Base-by-base conservation (phyloP, 2,329 filamentous ascomycete species). In the Didymella pinodella region DNA sequence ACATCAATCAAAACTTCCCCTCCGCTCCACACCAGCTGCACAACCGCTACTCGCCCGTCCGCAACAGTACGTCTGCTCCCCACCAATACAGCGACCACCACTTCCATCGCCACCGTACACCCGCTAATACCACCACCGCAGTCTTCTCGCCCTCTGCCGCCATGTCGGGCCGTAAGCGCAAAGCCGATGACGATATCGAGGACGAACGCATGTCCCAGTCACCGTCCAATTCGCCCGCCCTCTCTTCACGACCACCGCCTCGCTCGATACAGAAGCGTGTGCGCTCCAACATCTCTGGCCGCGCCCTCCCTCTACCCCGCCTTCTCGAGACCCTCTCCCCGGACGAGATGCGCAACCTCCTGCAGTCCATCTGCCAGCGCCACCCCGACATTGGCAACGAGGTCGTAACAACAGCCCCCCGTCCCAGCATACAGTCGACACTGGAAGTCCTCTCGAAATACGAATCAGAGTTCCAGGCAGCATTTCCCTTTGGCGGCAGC, bases 311-410 rank as follows among this genome's bases (percentile, higher is more conserved):
- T 25, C 80, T 91, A 25, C 83, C 87, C 57, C 89, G 95, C 71
- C 86, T 99, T n/a, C 88, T 99, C 63, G 94, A 99, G 80, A 98
- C 95, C 0, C 86, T 99, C 44, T 92, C 96, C 72, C 89, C 89
- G 60, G 86, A 91, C 59, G 91, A 96, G 66, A 85, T 99, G 71
- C 89, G 94, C 67, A 88, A 87, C 34, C 88, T 97, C 1, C 85
- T 99, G n/a, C 91, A 93, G 75, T 89, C 90, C 54, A 91, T 99
- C 74, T 97, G 93, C 81, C 91, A 96, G 72, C 88, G 90, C 67
- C 92, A 96, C 74, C 92, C 93, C 4, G 88, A 91, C 65, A 90
- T 99, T 62, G 89, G 89, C 52, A 86, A 91, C 51, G 93, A 98
- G 77, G 90, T 99, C 44, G 87, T 93, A 31, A 85, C 88, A 53